Evolutionary conservation across 345 rosid species (phyloP).

Genomic region (Sisymbrium altissimum): DNA sequence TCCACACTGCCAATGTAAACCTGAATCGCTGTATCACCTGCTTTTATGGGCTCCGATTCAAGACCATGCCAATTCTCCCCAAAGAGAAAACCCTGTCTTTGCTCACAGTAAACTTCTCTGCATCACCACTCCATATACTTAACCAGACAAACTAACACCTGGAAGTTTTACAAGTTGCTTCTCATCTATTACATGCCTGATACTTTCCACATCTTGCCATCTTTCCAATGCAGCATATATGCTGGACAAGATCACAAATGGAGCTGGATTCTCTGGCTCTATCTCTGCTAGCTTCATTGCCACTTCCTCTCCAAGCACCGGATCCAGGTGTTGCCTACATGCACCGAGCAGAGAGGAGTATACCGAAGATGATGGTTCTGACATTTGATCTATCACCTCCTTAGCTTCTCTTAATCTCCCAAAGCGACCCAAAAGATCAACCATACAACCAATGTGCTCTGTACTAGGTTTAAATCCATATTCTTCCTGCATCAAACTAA

Average conservation of each 20-base stretch:
- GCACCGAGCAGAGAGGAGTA: constrained; percentile 63
- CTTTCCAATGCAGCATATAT: constrained; percentile 54
- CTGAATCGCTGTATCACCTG: not conserved
- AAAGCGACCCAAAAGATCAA: constrained; percentile 55
- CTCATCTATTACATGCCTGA: constrained; percentile 42
- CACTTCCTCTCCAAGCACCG: constrained; percentile 50
- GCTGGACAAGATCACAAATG: constrained; percentile 56
- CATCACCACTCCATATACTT: constrained; percentile 4
- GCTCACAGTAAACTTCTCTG: not conserved
- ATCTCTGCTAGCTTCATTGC: constrained; percentile 49
- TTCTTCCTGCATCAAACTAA: constrained; percentile 39
- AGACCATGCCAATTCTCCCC: not conserved
- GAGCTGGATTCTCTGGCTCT: constrained; percentile 51
- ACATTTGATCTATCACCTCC: constrained; percentile 39
- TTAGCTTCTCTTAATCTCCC: constrained; percentile 59
- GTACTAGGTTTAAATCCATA: constrained; percentile 42
- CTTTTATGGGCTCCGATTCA: not conserved
- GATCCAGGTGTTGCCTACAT: constrained; percentile 42
- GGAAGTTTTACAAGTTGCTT: constrained; percentile 48
- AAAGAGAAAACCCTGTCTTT: not conserved
- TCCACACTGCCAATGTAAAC: not conserved
- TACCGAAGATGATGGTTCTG: constrained; percentile 47
- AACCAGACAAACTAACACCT: constrained; percentile 45
- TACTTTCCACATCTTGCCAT: constrained; percentile 54
- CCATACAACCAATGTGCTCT: constrained; percentile 53